Evolutionary conservation across 2,329 filamentous ascomycete genomes (phyloP).

Genomic region (Alternaria atra): DNA sequence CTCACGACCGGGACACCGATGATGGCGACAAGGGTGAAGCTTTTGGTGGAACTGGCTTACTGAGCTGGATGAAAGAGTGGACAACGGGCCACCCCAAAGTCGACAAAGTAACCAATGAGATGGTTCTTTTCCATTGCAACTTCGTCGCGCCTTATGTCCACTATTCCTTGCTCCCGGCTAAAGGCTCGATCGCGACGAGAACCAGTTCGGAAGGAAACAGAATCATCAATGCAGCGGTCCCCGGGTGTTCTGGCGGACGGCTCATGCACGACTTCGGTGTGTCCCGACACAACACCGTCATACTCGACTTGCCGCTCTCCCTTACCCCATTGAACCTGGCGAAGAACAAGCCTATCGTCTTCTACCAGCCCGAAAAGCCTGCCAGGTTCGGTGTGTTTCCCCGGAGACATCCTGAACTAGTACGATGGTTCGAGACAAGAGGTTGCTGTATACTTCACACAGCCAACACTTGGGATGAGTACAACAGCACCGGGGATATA

Average conservation of each 20-base stretch:
- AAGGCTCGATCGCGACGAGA: conserved; percentile 19
- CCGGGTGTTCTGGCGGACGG: conserved; percentile 69
- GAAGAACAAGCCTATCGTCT: conserved; percentile 65
- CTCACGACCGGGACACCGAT: conserved; percentile 30
- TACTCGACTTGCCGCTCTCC: conserved; percentile 74
- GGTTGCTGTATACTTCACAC: conserved; percentile 77
- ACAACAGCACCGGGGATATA: conserved; percentile 41
- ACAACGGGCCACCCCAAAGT: conserved; percentile 75
- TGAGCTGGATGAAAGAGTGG: conserved; percentile 74
- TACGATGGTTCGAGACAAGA: conserved; percentile 74
- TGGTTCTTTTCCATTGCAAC: conserved; percentile 73
- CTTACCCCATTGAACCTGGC: conserved; percentile 70
- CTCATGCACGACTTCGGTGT: conserved; percentile 83
- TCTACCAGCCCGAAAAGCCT: conserved; percentile 65
- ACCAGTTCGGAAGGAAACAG: neutral
- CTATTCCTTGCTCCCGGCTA: conserved; percentile 66
- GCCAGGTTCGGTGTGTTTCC: conserved; percentile 75
- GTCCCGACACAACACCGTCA: conserved; percentile 68
- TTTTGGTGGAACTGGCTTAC: conserved; percentile 65
- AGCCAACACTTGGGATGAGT: conserved; percentile 73
- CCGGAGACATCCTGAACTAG: conserved; percentile 63
- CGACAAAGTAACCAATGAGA: conserved; percentile 70
- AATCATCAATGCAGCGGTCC: conserved; percentile 64
- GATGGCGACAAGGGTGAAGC: conserved; percentile 8
- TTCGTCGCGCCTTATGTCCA: conserved; percentile 72